Base-by-base conservation (phyloP, 257 asterid genomes). In the Solanum ossicruentum region DNA sequence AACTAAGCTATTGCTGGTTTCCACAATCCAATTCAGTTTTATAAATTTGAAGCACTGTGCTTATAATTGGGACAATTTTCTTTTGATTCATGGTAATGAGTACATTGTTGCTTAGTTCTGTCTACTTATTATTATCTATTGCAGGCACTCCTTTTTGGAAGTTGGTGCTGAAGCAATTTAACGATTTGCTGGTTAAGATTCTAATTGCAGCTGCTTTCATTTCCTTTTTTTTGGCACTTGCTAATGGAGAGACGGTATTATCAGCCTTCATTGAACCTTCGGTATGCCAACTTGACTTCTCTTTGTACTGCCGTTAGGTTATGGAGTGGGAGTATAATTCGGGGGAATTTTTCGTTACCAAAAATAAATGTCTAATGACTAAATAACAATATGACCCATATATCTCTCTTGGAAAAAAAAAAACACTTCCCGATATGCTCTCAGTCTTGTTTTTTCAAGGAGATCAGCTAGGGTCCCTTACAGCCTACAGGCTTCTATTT, bases 181-280 rank as follows among this genome's bases (percentile, higher is more conserved):
- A 97, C 75, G 99, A 97, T 92, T 93, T 97, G 89, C 97, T 97
- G 87, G 99, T 97, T 83, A 97, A 97, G 94, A 95, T 95, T 89
- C 89, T 97, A 86, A 97, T 95, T 87, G 98, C 91, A 84, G 98
- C 99, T 84, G 99, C 99, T 81, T 54, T 92, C 71, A 90, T 97
- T 85, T 97, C 99, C 85, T 95, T 97, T 89, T 61, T 94, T 78
- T 91, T 97, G 93, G 99, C 99, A 80, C 86, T 97, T 89, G 92
- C 94, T 84, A 92, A 97, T 88, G 99, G 99, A 87, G 99, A 97
- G 95, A 94, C 99, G 43, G 98, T 98, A 80, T 88, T 95, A 85
- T 91, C 98, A 55, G 98, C 99, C 85, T 93, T 95, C 89, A 89
- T 95, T 94, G 99, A 97, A 93, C 97, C 98, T 91, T 93, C 97